Evolutionary conservation across 768 basidiomycete genomes (phyloP), one percentile per base, ranked within the genome.

Genomic region (Rubroboletus satanas): DNA sequence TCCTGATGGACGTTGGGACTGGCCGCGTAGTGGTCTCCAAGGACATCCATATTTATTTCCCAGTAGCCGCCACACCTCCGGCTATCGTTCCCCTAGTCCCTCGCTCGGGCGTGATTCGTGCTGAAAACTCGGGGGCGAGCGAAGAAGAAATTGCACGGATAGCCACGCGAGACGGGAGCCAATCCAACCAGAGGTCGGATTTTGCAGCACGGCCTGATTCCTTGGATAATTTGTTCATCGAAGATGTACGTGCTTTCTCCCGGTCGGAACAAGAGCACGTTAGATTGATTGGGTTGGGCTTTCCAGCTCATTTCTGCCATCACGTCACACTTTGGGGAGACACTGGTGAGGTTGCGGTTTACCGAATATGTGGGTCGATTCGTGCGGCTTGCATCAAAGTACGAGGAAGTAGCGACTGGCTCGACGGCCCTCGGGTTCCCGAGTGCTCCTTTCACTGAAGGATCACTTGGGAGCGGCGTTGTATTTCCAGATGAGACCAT

Each of bases 311-410:
- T 86, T 37, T 72, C 87, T 8, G 90, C 93, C 17, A 95, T 98
- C 38, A 82, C 87, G n/a, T 85, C 88, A 49, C 96, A 97, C 63
- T 94, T 88, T 65, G 93, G 95, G 29, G 97, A 98, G 73, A 77
- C 83, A 38, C 76, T 91, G 57, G 91, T 99, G 9, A 87, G 95
- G 10, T 80, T 87, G 62, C 83, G 93, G 28, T 94, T 98, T 66
- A 83, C 87, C 12, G 96, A 98, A 66, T 98, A 96, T 67, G 84
- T 90, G 0, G 70, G 72, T 39, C 84, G 95, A 2, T 98, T 99
- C 68, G 85, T 97, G 33, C 82, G 93, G 21, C 75, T 98, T 33
- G 90, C 96, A 3, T 87, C 94, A 12, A 82, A 89, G 42, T 96
- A 94, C 64, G 97, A 98, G 65, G 95, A 97, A 65, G 82, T 85